Conservation (phyloP, 352 stramenopile species). For the Phytophthora syringae region DNA sequence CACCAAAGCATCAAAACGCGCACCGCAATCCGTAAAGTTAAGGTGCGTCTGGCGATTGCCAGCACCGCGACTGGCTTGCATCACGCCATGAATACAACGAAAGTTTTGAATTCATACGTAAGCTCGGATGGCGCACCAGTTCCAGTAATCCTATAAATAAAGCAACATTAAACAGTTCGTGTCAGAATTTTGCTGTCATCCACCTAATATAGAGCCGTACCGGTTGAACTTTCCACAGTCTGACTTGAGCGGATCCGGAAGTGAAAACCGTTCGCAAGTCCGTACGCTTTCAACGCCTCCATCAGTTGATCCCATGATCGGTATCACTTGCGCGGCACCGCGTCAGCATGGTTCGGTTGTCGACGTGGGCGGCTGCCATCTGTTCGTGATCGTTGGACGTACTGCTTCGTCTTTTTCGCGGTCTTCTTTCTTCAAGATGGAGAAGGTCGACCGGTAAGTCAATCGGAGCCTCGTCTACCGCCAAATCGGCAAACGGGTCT, state of each 20-base stretch:
- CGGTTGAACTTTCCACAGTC: not conserved
- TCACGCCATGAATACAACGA: conserved; percentile 9
- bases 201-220: not conserved
- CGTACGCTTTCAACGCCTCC: not conserved
- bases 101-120: conserved; percentile 4
- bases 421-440: not conserved
- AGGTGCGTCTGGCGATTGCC: not conserved
- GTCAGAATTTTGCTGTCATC: not conserved
- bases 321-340: not conserved
- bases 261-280: not conserved
- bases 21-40: conserved; percentile 4
- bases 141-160: not conserved
- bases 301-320: not conserved
- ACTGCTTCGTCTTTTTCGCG: not conserved
- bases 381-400: not conserved
- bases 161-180: not conserved
- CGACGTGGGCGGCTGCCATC: not conserved
- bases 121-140: not conserved
- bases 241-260: not conserved
- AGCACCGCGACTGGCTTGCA: conserved; percentile 1
- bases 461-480: not conserved
- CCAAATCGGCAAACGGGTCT: too few relatives aligned
- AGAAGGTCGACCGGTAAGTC: not conserved
- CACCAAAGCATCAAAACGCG: conserved; percentile 4
- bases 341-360: not conserved